These are phyloP conservation scores for Colletotrichum tropicale DNA, from an alignment of 2,329 filamentous ascomycete genomes.

Conservation along the genomic window DNA sequence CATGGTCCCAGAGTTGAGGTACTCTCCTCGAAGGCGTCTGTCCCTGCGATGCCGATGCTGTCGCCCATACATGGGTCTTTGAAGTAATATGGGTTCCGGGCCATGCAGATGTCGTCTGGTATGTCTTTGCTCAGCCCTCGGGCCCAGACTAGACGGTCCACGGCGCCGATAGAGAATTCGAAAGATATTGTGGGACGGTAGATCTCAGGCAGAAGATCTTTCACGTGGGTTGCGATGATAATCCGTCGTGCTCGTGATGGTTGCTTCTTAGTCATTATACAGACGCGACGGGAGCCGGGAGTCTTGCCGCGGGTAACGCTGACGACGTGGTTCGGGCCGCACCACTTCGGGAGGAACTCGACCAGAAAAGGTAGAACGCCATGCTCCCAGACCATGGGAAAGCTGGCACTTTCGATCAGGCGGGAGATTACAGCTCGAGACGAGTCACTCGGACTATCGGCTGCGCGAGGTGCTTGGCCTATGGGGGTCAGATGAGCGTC, in stretches of 20 bases:
- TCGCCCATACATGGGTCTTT: constrained; percentile 48
- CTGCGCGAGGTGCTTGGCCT: constrained; percentile 29
- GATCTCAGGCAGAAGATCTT: constrained; percentile 42
- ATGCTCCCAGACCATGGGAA: constrained; percentile 48
- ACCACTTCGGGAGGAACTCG: constrained; percentile 46
- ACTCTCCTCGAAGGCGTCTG: constrained; percentile 33
- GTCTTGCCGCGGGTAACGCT: constrained; percentile 40
- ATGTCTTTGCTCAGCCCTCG: constrained; percentile 39
- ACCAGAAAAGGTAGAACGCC: constrained; percentile 46
- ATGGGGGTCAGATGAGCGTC: background rate
- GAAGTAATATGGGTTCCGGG: constrained; percentile 49
- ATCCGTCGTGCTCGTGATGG: constrained; percentile 41
- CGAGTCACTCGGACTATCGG: constrained; percentile 35
- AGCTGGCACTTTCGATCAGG: constrained; percentile 37
- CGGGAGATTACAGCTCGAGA: constrained; percentile 29
- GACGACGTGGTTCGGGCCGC: constrained; percentile 42
- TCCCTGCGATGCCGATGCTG: constrained; percentile 42
- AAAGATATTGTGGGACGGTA: constrained; percentile 36
- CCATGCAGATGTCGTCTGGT: constrained; percentile 44
- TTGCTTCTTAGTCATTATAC: constrained; percentile 40
- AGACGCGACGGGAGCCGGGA: constrained; percentile 38
- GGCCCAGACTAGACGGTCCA: constrained; percentile 44
- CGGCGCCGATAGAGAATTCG: constrained; percentile 40
- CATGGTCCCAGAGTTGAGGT: constrained; percentile 48
- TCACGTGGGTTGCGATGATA: constrained; percentile 42